phyloP scores from a whole-genome alignment of 208 protist genomes.

The Zelonia costaricensis region DNA sequence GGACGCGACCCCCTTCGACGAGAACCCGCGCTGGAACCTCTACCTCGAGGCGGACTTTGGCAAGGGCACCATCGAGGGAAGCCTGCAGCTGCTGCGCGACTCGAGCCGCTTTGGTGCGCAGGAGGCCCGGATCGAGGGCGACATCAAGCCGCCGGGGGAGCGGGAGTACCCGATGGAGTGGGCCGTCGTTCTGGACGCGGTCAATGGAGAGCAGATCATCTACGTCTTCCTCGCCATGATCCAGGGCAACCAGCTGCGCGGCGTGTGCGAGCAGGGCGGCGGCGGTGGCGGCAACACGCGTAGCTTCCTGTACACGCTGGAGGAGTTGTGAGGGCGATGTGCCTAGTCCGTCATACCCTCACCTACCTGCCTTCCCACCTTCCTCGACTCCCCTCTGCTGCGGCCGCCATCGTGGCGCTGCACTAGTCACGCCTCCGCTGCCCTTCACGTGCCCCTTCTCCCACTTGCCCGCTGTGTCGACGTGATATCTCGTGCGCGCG shows the following conservation, averaged over 20 bases:
- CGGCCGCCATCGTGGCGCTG: too few relatives aligned
- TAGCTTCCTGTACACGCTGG: conserved; percentile 83
- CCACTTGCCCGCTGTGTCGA: too few relatives aligned
- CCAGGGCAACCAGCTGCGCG: conserved; percentile 85
- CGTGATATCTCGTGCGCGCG: too few relatives aligned
- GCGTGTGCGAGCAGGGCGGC: conserved; percentile 69
- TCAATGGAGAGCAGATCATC: conserved; percentile 61
- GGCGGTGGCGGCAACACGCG: conserved; percentile 51
- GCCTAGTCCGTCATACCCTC: too few relatives aligned
- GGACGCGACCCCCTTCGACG: conserved; percentile 83
- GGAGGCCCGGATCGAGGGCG: conserved; percentile 77
- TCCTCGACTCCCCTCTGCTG: too few relatives aligned
- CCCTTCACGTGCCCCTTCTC: too few relatives aligned
- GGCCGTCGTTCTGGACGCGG: conserved; percentile 61
- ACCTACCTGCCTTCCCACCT: too few relatives aligned
- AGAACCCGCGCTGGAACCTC: conserved; percentile 78
- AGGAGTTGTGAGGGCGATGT: conserved; percentile 64
- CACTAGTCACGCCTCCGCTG: too few relatives aligned
- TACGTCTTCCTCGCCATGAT: conserved; percentile 84
- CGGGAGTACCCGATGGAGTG: conserved; percentile 90
- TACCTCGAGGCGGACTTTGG: conserved; percentile 75
- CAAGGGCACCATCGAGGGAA: conserved; percentile 70
- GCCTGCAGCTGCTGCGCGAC: conserved; percentile 61
- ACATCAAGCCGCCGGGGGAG: conserved; percentile 78
- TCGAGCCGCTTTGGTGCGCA: conserved; percentile 62